A percentile compares a stretch with the other conserved stretches of the same genome.
Evolutionary conservation across 2,329 filamentous ascomycete genomes (phyloP).

Genomic region (Juglanconis oblonga): DNA sequence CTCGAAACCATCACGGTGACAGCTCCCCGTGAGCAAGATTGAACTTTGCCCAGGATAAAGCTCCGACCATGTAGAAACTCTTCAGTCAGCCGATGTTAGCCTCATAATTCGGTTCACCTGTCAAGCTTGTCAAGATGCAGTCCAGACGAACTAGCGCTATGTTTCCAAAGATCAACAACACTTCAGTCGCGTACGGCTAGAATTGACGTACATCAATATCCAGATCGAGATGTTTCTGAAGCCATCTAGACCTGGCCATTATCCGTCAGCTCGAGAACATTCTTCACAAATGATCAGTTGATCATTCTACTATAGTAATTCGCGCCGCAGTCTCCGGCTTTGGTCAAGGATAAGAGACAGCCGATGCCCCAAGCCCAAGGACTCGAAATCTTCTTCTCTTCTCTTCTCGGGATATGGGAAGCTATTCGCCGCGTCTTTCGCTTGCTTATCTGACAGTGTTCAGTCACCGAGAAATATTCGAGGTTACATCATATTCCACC

Average conservation of each 20-base stretch:
- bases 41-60: background rate
- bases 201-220: background rate
- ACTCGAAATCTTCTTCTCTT: background rate
- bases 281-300: background rate
- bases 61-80: background rate
- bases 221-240: background rate
- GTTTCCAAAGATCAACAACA: background rate
- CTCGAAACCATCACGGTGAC: background rate
- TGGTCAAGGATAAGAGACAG: background rate
- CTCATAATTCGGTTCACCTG: background rate
- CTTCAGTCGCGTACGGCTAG: background rate
- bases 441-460: background rate
- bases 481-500: background rate
- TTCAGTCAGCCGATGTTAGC: background rate
- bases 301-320: background rate
- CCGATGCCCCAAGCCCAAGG: background rate
- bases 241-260: background rate
- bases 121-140: background rate
- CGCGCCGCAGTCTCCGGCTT: background rate
- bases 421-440: too few relatives aligned
- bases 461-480: background rate
- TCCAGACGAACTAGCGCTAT: background rate
- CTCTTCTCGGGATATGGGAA: background rate
- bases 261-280: background rate
- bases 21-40: background rate